Evolutionary conservation across 306 rosid species (phyloP), one percentile per base, ranked within the genome.

Genomic region (Heteromeles arbutifolia): DNA sequence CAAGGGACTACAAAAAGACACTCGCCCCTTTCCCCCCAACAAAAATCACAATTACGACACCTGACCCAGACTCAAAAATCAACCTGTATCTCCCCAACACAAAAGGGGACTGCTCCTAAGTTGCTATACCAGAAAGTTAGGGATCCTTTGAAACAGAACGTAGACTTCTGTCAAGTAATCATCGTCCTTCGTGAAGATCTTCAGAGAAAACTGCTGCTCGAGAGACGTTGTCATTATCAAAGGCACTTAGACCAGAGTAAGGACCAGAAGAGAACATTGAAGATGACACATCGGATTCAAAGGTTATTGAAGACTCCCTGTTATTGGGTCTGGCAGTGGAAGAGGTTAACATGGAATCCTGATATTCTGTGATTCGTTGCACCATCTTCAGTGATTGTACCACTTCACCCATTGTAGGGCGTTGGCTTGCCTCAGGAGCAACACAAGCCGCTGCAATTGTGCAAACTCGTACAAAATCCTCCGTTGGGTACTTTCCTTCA

Each of bases 391-490:
- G 97, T 57, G 99, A 92, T 79, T 95, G 99, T 41, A 95, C 98
- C 81, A 95, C 99, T 85, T 95, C 99, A 25, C 99, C 99, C 97
- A 95, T 95, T 28, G 99, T 90, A 39, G 99, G 99, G 56, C 99
- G 90, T 81, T 95, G 99, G 86, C 78, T 86, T 72, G 99, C 97
- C 89, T 95, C 97, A 6, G 99, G 92, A 71, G 98, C 91, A 29
- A 95, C 99, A 74, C 99, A 95, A 59, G 99, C 99, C 3, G 99
- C 99, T 2, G 99, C 99, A 73, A 95, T 85, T 11, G 98, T 95
- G 87, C 98, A 95, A 53, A 95, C 96, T 56, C 98, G 87, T 13
- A 90, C 58, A 76, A 89, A 92, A 79, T 95, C 98, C 81, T 95
- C 99, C 76, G 81, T 90, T 3, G 99, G 98, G 75, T 89, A 88